Conservation (phyloP, 176 grass and related monocot species). For the Zoysia pacifica region DNA sequence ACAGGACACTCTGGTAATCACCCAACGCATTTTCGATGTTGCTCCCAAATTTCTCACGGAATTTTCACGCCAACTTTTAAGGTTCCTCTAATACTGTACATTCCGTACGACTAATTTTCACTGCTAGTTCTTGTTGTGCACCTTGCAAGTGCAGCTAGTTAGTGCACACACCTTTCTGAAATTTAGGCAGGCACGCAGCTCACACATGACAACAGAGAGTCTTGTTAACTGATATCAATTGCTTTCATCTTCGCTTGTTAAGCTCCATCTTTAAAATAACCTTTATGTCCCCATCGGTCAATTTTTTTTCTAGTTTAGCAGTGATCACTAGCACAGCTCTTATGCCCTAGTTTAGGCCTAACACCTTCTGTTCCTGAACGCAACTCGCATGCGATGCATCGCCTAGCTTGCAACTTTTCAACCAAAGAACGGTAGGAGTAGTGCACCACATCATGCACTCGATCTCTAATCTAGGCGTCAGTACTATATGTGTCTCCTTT, state of each 20-base stretch:
- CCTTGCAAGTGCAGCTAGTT: not conserved
- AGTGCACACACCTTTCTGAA: conserved; percentile 3
- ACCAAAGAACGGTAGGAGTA: conserved; percentile 1
- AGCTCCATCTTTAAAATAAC: not conserved
- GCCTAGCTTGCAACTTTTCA: conserved; percentile 15
- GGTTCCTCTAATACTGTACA: not conserved
- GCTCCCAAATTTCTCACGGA: not conserved
- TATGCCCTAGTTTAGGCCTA: not conserved
- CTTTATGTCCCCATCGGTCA: conserved; percentile 4
- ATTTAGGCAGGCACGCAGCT: conserved; percentile 10
- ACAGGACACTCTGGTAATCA: not conserved
- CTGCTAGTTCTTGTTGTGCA: conserved; percentile 24
- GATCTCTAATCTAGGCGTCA: not conserved
- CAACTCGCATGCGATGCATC: not conserved
- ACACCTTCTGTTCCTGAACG: conserved; percentile 22
- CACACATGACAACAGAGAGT: conserved; percentile 7
- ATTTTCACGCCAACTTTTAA: not conserved
- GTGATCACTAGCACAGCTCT: not conserved
- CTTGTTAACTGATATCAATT: not conserved
- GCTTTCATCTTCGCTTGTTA: not conserved
- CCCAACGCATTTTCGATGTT: not conserved
- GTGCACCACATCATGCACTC: not conserved
- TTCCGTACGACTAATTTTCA: not conserved
- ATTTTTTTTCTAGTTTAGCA: not conserved
- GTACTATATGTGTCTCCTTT: not conserved